phyloP scores from a whole-genome alignment of 192 early-diverging fungal genomes.

The Coemansia sp. region DNA sequence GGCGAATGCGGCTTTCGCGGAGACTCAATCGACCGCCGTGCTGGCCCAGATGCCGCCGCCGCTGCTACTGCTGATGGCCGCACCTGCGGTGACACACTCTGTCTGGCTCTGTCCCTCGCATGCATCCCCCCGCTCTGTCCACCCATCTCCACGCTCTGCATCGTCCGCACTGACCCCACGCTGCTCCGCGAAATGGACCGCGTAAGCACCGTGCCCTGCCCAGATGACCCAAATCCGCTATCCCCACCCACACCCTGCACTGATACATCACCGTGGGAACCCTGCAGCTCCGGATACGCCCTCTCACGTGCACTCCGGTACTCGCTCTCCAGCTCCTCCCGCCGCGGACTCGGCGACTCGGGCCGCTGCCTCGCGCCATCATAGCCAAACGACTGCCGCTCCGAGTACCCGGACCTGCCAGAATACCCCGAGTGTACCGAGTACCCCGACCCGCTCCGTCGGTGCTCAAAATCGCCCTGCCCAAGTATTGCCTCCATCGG shows the following conservation, averaged over 20 bases:
- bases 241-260: not conserved
- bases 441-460: constrained; percentile 15
- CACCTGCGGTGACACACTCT: constrained; percentile 2
- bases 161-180: constrained; percentile 23
- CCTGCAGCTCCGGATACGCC: not conserved
- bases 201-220: constrained; percentile 23
- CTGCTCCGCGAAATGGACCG: constrained; percentile 46
- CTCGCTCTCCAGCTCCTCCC: constrained; percentile 1
- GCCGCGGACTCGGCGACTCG: constrained; percentile 13
- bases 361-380: not conserved
- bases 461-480: constrained; percentile 5
- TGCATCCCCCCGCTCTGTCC: constrained; percentile 6
- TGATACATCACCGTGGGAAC: not conserved
- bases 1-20: not conserved
- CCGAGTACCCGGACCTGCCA: constrained; percentile 6
- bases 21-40: not conserved
- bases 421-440: constrained; percentile 13
- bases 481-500: constrained; percentile 34
- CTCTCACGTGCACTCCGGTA: constrained; percentile 1
- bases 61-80: not conserved
- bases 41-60: not conserved
- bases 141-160: constrained; percentile 13
- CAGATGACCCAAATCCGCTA: constrained; percentile 10
- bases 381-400: constrained; percentile 5
- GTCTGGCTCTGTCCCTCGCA: not conserved